Base-by-base conservation (phyloP, 345 rosid species). In the Excoecaria agallocha region DNA sequence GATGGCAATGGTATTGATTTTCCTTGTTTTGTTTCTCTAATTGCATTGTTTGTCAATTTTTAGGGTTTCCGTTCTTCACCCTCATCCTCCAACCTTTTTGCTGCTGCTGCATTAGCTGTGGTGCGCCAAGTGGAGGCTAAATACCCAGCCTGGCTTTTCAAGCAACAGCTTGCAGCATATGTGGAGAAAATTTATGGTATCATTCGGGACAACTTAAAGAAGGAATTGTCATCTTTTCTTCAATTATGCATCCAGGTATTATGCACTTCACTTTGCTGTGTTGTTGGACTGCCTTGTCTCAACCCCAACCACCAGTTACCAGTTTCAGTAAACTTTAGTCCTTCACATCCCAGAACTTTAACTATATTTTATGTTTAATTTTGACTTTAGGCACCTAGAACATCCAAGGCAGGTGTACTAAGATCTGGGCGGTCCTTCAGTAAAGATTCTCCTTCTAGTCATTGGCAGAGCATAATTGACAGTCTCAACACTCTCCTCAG, bases 21-120 rank as follows among this genome's bases (percentile, higher is more conserved):
- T n/a, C n/a, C n/a, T n/a, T n/a, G 22, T 2, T 30, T 69, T 68
- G 46, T 35, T 64, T 76, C 65, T 72, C 38, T 64, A 68, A 57
- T 22, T 51, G 70, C 16, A 43, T 74, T 39, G 41, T 68, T 35
- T 17, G 69, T 84, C 69, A 54, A 76, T 70, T 63, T 30, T 50
- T 79, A 95, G 99, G 97, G 98, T 78, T 95, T 95, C 74, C 98
- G 98, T 19, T 95, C 99, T 15, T 94, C 99, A 59, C 89, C 99
- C 12, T 89, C 97, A 66, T 87, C 97, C 8, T 75, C 88, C 72
- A 88, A 83, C 79, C 90, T 95, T 82, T 87, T 92, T 67, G 91
- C 92, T 11, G 90, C 90, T 52, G 89, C 97, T 74, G 93, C 89
- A 64, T 82, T 85, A 63, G 81, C 89, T 0, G 93, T 91, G 43